These are phyloP conservation scores for Flueggea neowawraea DNA, from an alignment of 441 rosid species.

Conservation along the genomic window DNA sequence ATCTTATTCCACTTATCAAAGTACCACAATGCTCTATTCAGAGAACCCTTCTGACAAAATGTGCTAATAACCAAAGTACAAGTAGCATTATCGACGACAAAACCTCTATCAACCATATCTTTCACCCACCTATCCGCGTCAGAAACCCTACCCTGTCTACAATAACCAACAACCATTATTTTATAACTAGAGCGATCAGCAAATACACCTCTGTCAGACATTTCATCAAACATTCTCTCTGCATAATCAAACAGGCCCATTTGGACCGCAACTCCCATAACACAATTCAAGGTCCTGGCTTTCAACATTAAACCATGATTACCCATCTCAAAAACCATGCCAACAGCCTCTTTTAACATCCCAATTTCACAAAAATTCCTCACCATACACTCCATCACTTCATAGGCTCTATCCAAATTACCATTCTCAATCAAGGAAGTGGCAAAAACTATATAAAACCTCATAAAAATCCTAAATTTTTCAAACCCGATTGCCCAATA, in stretches of 20 bases:
- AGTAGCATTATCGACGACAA: slow-evolving; percentile 63
- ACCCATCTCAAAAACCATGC: slow-evolving; percentile 73
- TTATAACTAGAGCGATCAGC: slow-evolving; percentile 63
- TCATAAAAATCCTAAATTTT: slow-evolving; percentile 74
- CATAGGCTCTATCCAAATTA: slow-evolving; percentile 64
- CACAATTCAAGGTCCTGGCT: slow-evolving; percentile 42
- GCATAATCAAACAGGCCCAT: slow-evolving; percentile 57
- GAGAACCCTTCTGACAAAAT: slow-evolving; percentile 59
- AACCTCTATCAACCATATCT: slow-evolving; percentile 60
- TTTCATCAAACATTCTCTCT: slow-evolving; percentile 69
- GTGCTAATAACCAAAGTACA: slow-evolving; percentile 54
- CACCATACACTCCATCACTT: slow-evolving; percentile 61
- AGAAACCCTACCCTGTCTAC: slow-evolving; percentile 48
- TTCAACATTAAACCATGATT: slow-evolving; percentile 59
- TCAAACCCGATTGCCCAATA: slow-evolving; percentile 53
- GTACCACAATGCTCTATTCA: slow-evolving; percentile 57
- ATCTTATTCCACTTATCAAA: slow-evolving; percentile 56
- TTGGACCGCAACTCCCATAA: slow-evolving; percentile 34
- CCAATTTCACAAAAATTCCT: slow-evolving; percentile 71
- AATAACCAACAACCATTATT: slow-evolving; percentile 59
- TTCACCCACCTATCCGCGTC: slow-evolving; percentile 76
- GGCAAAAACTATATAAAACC: slow-evolving; percentile 68
- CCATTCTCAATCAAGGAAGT: slow-evolving; percentile 54
- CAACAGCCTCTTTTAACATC: slow-evolving; percentile 59
- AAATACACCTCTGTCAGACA: slow-evolving; percentile 58